Evolutionary conservation across 2,329 filamentous ascomycete genomes (phyloP), one percentile per base, ranked within the genome.

Genomic region (Exophiala aquamarina): DNA sequence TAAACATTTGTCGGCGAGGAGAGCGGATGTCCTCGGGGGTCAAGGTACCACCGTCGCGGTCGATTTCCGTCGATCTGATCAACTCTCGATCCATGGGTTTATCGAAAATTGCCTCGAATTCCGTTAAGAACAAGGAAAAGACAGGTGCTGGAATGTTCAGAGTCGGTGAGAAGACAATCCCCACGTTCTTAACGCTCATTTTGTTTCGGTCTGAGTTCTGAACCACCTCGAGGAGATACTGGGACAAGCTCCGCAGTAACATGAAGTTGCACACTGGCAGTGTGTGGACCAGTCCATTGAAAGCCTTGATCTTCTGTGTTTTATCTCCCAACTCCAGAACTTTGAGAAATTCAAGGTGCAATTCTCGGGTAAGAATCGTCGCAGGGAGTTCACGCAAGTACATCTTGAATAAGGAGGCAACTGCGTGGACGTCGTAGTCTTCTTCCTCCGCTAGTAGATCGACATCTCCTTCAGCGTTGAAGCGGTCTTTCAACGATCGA

Each of bases 161-260:
- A 0, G 93, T 97, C 1, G 93, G 93, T 13, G 93, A 95, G 67
- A 98, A 98, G 47, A 98, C 92, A 59, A 98, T 97, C 55, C 93
- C 92, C 44, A 98, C 89, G 63, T 98, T 98, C 57, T 92, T 84
- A 43, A 96, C 88, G 9, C 88, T 96, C 93, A 98, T 98, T 76
- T 96, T 97, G 74, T 98, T 98, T 53, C 86, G 75, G 59, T 88
- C 84, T 5, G 89, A 77, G 59, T 96, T 90, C 67, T 93, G 90
- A 63, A 96, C 89, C 60, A 98, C 92, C 61, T 87, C 86, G 63
- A 95, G 89, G 59, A 98, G 71, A 70, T 95, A 96, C 3, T 87
- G 82, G 38, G 92, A 88, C 45, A 98, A 73, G 54, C 94, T 90
- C 60, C 86, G 84, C 31, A 98, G 76, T 34, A 98, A 74, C 2